Base-by-base conservation (phyloP, 164 flowering plant genomes). In the Platanus orientalis region DNA sequence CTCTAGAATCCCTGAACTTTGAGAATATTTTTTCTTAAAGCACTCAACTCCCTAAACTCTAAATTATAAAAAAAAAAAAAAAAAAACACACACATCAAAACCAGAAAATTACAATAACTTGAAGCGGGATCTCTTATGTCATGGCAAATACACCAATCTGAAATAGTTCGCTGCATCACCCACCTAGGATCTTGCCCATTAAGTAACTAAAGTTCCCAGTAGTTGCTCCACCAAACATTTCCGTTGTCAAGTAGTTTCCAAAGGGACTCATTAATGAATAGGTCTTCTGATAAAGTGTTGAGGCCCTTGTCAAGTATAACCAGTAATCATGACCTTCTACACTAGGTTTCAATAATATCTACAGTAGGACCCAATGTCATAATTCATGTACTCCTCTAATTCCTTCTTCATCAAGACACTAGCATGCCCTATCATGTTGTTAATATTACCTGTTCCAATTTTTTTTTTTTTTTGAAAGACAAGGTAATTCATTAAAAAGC, bases 231-330 rank as follows among this genome's bases (percentile, higher is more conserved):
- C 65, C 90, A 69, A 1, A 89, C 96, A 73, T 94, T 90, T 59
- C 87, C 74, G 21, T 75, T 84, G 57, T 90, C 95, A 0, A 96
- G 98, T 6, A 84, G 13, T 52, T 60, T 83, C 97, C 97, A 89
- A 6, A 91, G 55, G 6, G 98, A 94, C 69, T 83, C 90, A 42
- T 86, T 91, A 36, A 91, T 0, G 95, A 70, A 45, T 77, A 89
- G 0, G 98, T 97, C 74, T 77, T 89, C 63, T 72, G 79, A 61
- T 81, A 94, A 24, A 85, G 72, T 78, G 83, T 87, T 0, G 97
- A 87, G 23, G 95, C 96, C 51, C 96, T 68, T 6, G 95, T 71
- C 67, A 94, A 74, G 80, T 96, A 94, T 97, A 91, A 10, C 97
- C 99, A n/a, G 68, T 71, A 32, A 89, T 68, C 96, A 89, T 83